Conservation (phyloP, 371 early-diverging fungal species). For the Syncephalastrum sp. region DNA sequence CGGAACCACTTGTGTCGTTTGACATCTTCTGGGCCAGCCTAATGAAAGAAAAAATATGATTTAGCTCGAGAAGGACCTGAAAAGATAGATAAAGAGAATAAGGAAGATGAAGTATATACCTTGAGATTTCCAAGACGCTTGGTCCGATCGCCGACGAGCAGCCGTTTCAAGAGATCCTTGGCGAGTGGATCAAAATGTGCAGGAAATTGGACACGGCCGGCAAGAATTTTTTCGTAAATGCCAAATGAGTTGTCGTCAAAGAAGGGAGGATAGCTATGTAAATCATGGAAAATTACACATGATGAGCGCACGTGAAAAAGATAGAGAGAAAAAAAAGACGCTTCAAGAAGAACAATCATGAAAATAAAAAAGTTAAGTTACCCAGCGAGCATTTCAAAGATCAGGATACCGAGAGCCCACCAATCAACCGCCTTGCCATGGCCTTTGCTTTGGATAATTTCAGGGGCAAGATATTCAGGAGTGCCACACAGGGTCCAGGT, state of each 20-base stretch:
- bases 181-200: conserved; percentile 87
- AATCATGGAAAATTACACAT: background rate
- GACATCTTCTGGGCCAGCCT: conserved; percentile 64
- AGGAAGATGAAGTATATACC: conserved; percentile 9
- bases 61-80: too few species aligned
- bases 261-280: conserved; percentile 86
- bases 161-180: conserved; percentile 89
- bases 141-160: conserved; percentile 86
- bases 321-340: too few species aligned
- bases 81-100: too few species aligned
- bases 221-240: conserved; percentile 94
- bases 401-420: conserved; percentile 97
- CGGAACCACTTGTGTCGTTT: conserved; percentile 90
- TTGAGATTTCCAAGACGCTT: conserved; percentile 92
- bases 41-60: too few species aligned
- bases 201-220: conserved; percentile 87
- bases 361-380: conserved; percentile 11
- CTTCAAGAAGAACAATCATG: too few species aligned
- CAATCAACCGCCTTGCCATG: conserved; percentile 98
- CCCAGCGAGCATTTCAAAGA: conserved; percentile 96
- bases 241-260: conserved; percentile 92
- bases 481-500: conserved; percentile 97
- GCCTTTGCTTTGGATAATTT: conserved; percentile 96
- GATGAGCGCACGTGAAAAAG: background rate
- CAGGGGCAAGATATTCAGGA: conserved; percentile 98